Evolutionary conservation across 2,329 filamentous ascomycete genomes (phyloP).

Genomic region (Scedosporium dehoogii): DNA sequence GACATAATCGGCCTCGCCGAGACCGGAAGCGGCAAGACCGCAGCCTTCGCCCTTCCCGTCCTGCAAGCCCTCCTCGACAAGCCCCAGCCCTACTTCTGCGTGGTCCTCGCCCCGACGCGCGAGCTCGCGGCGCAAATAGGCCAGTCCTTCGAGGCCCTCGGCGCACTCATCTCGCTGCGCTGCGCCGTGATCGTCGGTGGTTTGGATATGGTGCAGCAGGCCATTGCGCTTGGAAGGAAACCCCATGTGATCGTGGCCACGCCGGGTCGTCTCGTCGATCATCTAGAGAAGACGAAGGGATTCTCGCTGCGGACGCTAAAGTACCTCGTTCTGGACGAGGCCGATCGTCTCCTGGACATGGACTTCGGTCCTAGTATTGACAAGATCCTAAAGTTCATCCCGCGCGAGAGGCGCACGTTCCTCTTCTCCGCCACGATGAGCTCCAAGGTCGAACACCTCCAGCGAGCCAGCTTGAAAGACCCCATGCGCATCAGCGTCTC

Average conservation of each 20-base stretch:
- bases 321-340: constrained; percentile 92
- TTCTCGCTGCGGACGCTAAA: constrained; percentile 76
- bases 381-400: constrained; percentile 85
- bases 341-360: constrained; percentile 82
- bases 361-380: constrained; percentile 90
- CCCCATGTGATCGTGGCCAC: constrained; percentile 92
- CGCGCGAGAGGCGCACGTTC: constrained; percentile 67
- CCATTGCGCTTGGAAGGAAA: constrained; percentile 88
- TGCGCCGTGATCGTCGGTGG: constrained; percentile 84
- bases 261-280: constrained; percentile 79
- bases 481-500: constrained; percentile 77
- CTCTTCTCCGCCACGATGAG: constrained; percentile 94
- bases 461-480: constrained; percentile 78
- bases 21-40: constrained; percentile 92
- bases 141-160: constrained; percentile 77
- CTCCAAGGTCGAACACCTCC: constrained; percentile 84
- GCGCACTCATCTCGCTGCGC: constrained; percentile 77
- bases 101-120: constrained; percentile 85
- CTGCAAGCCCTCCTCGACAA: constrained; percentile 84
- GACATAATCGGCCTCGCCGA: constrained; percentile 92
- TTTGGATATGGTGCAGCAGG: constrained; percentile 88
- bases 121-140: constrained; percentile 90
- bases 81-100: constrained; percentile 75
- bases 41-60: constrained; percentile 87
- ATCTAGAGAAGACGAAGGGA: constrained; percentile 93